phyloP scores from a whole-genome alignment of 129 eudicot species.

The Oenanthe sinensis region DNA sequence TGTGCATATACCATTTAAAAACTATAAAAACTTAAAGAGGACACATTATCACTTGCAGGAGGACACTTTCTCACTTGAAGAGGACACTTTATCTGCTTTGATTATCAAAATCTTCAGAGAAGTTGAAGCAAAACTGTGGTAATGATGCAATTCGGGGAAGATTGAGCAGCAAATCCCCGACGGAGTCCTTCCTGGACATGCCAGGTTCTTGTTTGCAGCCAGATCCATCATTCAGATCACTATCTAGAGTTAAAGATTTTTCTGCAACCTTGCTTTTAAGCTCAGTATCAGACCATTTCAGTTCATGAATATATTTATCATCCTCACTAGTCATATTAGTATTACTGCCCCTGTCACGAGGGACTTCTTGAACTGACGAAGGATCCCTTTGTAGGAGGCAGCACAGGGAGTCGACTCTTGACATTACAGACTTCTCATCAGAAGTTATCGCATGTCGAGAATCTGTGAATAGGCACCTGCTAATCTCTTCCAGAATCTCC shows the following conservation, averaged over 20 bases:
- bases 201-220: slow-evolving; percentile 29
- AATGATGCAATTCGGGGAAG: slow-evolving; percentile 86
- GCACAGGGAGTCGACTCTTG: slow-evolving; percentile 83
- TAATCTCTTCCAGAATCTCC: slow-evolving; percentile 62
- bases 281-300: background rate
- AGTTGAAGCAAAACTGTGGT: slow-evolving; percentile 61
- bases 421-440: slow-evolving; percentile 72
- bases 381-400: slow-evolving; percentile 82
- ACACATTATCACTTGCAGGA: too few relatives aligned
- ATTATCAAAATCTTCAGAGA: slow-evolving; percentile 40
- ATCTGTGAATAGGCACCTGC: slow-evolving; percentile 63
- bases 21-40: too few relatives aligned
- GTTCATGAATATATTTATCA: slow-evolving; percentile 15
- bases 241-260: slow-evolving; percentile 11
- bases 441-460: slow-evolving; percentile 41
- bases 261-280: slow-evolving; percentile 25
- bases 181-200: slow-evolving; percentile 79
- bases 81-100: slow-evolving; percentile 28
- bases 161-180: slow-evolving; percentile 71
- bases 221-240: slow-evolving; percentile 14
- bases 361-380: slow-evolving; percentile 21
- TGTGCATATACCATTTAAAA: background rate
- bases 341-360: slow-evolving; percentile 18
- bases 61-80: background rate
- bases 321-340: slow-evolving; percentile 14